Base-by-base conservation (phyloP, 2,329 filamentous ascomycete genomes). In the Penicillium sclerotigenum region DNA sequence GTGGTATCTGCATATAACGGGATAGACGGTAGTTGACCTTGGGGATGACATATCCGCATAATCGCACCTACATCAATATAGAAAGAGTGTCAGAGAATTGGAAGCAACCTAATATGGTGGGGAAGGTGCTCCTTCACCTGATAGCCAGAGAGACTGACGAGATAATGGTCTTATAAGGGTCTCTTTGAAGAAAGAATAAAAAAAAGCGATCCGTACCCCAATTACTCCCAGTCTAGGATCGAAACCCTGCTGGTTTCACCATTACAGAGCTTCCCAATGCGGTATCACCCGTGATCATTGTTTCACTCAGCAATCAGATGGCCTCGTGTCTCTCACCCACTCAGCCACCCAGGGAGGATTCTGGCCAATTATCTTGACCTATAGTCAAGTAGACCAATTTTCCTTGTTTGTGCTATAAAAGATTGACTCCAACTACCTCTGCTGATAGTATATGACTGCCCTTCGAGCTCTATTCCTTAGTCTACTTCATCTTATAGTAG, bases 241-340 rank as follows among this genome's bases (percentile, higher is more conserved):
- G 20, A 34, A 47, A 37, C 5, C 33, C 33, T 38, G 7, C 46
- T 8, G 24, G 46, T 48, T 38, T 48, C 33, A 29, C 34, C 34
- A 49, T 40, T 18, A 13, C 34, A 40, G 26, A n/a, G 34, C 2
- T 49, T 31, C 34, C 47, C 34, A 49, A 49, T 49, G 47, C 34
- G 34, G 34, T 49, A 29, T 48, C 33, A 48, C 33, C 46, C 46
- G 33, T 20, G 24, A 0, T 38, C 46, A 38, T 20, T 48, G 34
- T 28, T 40, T 14, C 18, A 29, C 18, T 7, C 47, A 49, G 33
- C 18, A 49, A 49, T 41, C 26, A 49, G 47, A 40, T 16, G 26
- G 5, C 34, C 24, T 49, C 20, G 47, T 41, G 47, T 49, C 47
- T 49, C 34, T 49, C 47, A 49, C 47, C 47, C 34, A 49, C 47